A percentile compares a stretch with the other conserved stretches of the same genome.
Evolutionary conservation across 768 basidiomycete genomes (phyloP).

Genomic region (Russula emetica): DNA sequence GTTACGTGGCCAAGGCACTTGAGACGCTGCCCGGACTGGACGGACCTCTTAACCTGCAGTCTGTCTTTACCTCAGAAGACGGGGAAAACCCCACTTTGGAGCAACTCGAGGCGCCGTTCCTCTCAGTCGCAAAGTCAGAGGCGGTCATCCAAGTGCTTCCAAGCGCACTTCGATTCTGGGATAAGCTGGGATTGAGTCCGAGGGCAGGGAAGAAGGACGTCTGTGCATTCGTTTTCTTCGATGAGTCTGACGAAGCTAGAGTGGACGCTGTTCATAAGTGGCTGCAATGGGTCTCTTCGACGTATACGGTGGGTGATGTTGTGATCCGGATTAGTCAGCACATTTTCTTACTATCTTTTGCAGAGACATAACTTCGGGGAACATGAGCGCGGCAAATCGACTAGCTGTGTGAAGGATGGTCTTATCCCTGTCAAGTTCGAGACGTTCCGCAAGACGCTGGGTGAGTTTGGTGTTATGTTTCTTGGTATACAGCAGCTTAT

Average conservation of each 20-base stretch:
- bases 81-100: conserved; percentile 28
- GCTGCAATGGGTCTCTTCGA: conserved; percentile 49
- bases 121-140: conserved; percentile 65
- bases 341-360: conserved; percentile 14
- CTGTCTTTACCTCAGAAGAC: conserved; percentile 37
- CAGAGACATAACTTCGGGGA: conserved; percentile 62
- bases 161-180: conserved; percentile 77
- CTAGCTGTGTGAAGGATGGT: conserved; percentile 48
- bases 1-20: conserved; percentile 42
- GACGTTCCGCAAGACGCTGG: conserved; percentile 62
- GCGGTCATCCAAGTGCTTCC: conserved; percentile 66
- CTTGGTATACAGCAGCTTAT: conserved; percentile 5
- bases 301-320: conserved; percentile 52
- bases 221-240: conserved; percentile 62
- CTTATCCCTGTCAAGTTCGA: conserved; percentile 63
- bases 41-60: conserved; percentile 41
- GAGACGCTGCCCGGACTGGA: conserved; percentile 38
- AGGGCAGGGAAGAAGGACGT: conserved; percentile 68
- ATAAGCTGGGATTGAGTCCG: conserved; percentile 73
- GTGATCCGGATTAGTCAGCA: background rate
- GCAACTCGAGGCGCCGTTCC: conserved; percentile 49
- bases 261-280: conserved; percentile 51
- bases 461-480: conserved; percentile 36
- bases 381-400: conserved; percentile 50
- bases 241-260: conserved; percentile 51